Base-by-base conservation (phyloP, 176 grass and related monocot species). In the Luzula sylvatica region DNA sequence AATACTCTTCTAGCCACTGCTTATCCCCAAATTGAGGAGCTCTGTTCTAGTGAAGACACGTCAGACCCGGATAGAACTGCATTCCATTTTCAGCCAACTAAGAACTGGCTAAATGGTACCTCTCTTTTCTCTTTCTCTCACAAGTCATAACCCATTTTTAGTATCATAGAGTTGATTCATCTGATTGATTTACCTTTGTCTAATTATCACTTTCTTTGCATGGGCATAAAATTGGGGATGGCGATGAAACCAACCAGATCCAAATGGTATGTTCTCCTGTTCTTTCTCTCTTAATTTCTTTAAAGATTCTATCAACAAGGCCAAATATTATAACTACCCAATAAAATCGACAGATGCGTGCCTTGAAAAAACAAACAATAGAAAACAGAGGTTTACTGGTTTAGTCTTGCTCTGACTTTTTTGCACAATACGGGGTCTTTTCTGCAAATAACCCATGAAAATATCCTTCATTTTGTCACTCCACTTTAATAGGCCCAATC, bases 71-170 rank as follows among this genome's bases (percentile, higher is more conserved):
- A 40, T 66, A 78, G 76, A 61, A 94, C 79, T 7, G 76, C 83
- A 52, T 94, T 87, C 72, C 88, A 94, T 70, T 94, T 94, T 72
- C 88, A 83, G 59, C 83, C 88, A 3, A 43, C 79, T 4, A 75
- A 76, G 61, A 77, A 87, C 61, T 94, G 88, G 88, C 76, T 83
- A 38, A 94, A 94, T 53, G 88, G 88, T 94, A 50, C 2, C 49
- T 8, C 0, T 4, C 12, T 3, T 35, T 12, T 20, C 17, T 27
- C 9, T 23, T 23, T 28, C 15, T 23, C 3, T 21, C 11, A 3
- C 53, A 25, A 42, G 7, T 52, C 20, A 29, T 7, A 35, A 35
- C 5, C 30, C 30, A 35, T 35, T 35, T n/a, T n/a, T n/a, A n/a
- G n/a, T n/a, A 35, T 35, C 7, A 35, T 7, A 35, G 1, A 35